Evolutionary conservation across 2,329 filamentous ascomycete genomes (phyloP), one percentile per base, ranked within the genome.

Genomic region (Coniochaeta hoffmannii): DNA sequence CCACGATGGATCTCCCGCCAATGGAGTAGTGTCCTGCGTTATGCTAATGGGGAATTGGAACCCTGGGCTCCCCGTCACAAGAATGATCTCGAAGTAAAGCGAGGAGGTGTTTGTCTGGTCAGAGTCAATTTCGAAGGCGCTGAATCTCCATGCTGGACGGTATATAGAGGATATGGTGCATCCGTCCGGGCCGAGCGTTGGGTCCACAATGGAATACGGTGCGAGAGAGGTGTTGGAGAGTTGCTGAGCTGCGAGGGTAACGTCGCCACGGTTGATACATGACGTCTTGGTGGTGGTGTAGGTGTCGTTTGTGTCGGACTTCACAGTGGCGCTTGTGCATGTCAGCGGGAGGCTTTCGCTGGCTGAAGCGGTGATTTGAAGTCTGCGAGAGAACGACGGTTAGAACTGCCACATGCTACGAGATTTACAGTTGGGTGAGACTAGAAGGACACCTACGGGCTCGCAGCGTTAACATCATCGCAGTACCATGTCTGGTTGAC

Each of bases 401-500:
- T 26, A 44, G 19, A 44, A n/a, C 7, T 26, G 12, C 7, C 4
- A 5, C 19, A 10, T 14, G 34, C 10, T 12, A 5, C 34, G 22
- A 12, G 4, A 17, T 4, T 17, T n/a, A 4, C 19, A 36, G 30
- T 7, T 17, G 19, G 17, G n/a, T 44, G 19, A 5, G 38, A 11
- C 5, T 44, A 9, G 12, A 3, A 14, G 12, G 11, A 19, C 9
- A 34, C 58, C 57, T 50, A 58, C 57, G 58, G 57, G 34, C 53
- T 60, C 34, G 36, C 55, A 2, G 58, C 15, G 52, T 38, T 60
- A 46, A 14, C 12, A 12, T 58, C 58, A 22, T 58, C 57, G 38
- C 58, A 60, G 34, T 54, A 60, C 58, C 58, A 60, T 7, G 58
- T 57, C 50, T 60, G 58, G 49, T 55, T 58, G 24, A 60, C n/a